Evolutionary conservation across 73 alveolate genomes (phyloP).

Genomic region (Paramecium tetraurelia): DNA sequence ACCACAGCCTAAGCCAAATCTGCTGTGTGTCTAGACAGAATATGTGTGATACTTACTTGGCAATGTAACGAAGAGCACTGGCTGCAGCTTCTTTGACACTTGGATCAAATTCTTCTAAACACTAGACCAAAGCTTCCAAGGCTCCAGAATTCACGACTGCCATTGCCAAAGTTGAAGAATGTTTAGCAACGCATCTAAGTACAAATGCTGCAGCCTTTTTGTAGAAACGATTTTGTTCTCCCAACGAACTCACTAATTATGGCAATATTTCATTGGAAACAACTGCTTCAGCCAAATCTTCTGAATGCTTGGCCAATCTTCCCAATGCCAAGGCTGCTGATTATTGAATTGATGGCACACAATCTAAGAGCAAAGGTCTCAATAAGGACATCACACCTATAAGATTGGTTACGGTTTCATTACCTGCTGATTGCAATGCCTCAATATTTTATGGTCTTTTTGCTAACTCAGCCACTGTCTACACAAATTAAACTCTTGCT

Average conservation of each 20-base stretch:
- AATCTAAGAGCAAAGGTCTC: conserved; percentile 97
- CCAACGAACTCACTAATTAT: conserved; percentile 94
- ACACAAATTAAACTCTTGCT: conserved; percentile 98
- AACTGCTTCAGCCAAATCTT: conserved; percentile 96
- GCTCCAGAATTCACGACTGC: conserved; percentile 99
- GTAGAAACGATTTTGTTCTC: conserved; percentile 98
- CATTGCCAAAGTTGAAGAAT: conserved; percentile 98
- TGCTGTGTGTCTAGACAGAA: conserved; percentile 77
- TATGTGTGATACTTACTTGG: conserved; percentile 61
- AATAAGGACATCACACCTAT: conserved; percentile 97
- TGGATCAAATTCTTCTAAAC: conserved; percentile 99
- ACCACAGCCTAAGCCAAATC: conserved; percentile 95
- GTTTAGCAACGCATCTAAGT: conserved; percentile 99
- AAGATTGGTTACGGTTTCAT: not conserved
- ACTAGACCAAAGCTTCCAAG: conserved; percentile 96
- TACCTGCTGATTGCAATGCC: conserved; percentile 96
- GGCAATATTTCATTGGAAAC: conserved; percentile 98
- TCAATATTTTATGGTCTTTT: conserved; percentile 99
- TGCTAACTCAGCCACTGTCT: conserved; percentile 99
- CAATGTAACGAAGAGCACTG: conserved; percentile 95
- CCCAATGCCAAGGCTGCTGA: conserved; percentile 99
- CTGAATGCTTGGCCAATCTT: conserved; percentile 97
- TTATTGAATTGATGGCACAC: conserved; percentile 98
- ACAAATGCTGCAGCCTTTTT: conserved; percentile 99
- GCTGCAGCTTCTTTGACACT: conserved; percentile 99